A percentile compares a stretch with the other conserved stretches of the same genome.
These are phyloP conservation scores for Asparagopsis taxiformis DNA, from an alignment of 31 red algal species.

Conservation along the genomic window DNA sequence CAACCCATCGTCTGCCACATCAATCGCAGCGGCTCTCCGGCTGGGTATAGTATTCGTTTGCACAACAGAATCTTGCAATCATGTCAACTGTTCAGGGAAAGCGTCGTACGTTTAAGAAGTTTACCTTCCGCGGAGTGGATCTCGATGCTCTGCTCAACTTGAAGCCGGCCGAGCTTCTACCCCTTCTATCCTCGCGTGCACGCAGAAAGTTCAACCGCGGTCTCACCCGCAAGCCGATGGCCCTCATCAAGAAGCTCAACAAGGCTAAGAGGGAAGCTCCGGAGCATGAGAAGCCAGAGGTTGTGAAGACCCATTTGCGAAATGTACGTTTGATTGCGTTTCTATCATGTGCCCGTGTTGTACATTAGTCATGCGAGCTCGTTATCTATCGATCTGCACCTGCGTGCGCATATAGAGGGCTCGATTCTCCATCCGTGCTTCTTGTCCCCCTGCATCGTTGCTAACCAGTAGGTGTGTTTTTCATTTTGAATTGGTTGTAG, in stretches of 20 bases:
- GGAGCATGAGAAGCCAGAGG: slow-evolving; percentile 87
- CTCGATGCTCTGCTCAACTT: slow-evolving; percentile 93
- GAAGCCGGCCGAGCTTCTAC: slow-evolving; percentile 84
- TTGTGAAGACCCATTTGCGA: slow-evolving; percentile 84
- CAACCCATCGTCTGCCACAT: slow-evolving; percentile 48
- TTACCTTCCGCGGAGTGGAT: slow-evolving; percentile 96
- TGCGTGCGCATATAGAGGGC: no score
- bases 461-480: background rate
- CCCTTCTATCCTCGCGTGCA: slow-evolving; percentile 77
- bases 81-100: slow-evolving; percentile 47
- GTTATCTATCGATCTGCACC: background rate
- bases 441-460: background rate
- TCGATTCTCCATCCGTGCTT: background rate
- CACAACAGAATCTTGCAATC: background rate
- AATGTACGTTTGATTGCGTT: slow-evolving; percentile 26
- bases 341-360: no score
- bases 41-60: background rate
- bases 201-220: slow-evolving; percentile 93
- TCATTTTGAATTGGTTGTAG: slow-evolving; percentile 26
- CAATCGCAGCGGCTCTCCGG: background rate
- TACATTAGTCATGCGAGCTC: background rate
- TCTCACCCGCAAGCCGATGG: slow-evolving; percentile 82
- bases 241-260: slow-evolving; percentile 93
- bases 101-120: slow-evolving; percentile 95
- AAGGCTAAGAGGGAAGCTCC: slow-evolving; percentile 95